Conservation (phyloP, 1,284 basidiomycete genomes). For the Ustilago hordei region DNA sequence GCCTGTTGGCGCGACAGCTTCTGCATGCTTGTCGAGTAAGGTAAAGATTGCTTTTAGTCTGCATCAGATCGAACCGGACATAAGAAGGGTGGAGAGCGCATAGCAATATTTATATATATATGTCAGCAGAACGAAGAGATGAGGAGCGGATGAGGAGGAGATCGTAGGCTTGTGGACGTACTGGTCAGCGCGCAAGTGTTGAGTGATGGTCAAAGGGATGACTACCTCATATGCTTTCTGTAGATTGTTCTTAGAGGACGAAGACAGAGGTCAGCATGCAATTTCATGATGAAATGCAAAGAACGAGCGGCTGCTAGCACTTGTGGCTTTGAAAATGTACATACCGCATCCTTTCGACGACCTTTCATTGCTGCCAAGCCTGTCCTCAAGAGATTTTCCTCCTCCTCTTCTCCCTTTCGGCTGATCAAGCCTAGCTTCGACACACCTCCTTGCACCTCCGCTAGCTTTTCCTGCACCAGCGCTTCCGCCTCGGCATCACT, state of each 20-base stretch:
- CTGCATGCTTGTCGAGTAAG: slow-evolving; percentile 28
- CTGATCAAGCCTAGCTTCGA: slow-evolving; percentile 13
- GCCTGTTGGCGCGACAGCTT: neutral
- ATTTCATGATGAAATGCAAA: neutral
- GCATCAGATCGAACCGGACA: neutral
- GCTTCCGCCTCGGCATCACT: slow-evolving; percentile 29
- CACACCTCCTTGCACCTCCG: neutral
- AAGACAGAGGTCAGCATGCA: neutral
- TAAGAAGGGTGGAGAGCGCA: too few relatives aligned
- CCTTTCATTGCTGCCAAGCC: slow-evolving; percentile 40
- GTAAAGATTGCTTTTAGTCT: slow-evolving; percentile 45
- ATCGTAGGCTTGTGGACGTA: slow-evolving; percentile 13
- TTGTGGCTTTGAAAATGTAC: neutral
- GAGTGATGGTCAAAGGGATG: slow-evolving; percentile 38
- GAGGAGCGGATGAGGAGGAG: neutral
- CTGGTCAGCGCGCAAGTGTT: slow-evolving; percentile 35
- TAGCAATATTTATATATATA: neutral
- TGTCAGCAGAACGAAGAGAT: neutral
- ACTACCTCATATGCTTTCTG: slow-evolving; percentile 38
- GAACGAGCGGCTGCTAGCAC: too few relatives aligned
- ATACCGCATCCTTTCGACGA: slow-evolving; percentile 39
- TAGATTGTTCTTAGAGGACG: neutral
- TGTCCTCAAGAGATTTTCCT: neutral
- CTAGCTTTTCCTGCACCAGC: slow-evolving; percentile 10
- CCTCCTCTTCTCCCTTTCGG: neutral